Evolutionary conservation across 2,329 filamentous ascomycete genomes (phyloP), one percentile per base, ranked within the genome.

Genomic region (Alternaria arborescens): DNA sequence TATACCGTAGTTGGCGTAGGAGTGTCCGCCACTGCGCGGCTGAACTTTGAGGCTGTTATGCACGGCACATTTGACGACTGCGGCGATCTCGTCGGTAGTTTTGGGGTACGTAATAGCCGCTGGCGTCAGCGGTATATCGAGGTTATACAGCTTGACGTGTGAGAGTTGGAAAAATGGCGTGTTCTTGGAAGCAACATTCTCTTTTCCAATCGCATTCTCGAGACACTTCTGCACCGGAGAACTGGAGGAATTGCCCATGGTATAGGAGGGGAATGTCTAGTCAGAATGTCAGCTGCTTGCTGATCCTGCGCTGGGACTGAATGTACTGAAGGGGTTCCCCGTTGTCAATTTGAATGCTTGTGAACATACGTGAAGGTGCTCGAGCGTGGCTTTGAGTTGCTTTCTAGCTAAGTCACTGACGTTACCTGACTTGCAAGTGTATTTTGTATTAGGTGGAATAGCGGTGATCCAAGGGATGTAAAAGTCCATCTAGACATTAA

Each of bases 11-110:
- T 83, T 83, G 0, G 78, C 88, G 61, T 88, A 90, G 0, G 87
- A 89, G 66, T 90, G 88, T 0, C 88, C 88, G 4, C 88, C 88
- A 2, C 86, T 87, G 46, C 83, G 84, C n/a, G 88, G 83, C 70
- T 89, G 87, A 0, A 90, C 86, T 61, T 85, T 84, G 40, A 86
- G 71, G 6, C 78, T 79, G 61, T 82, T 80, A 10, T 82, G 68
- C 0, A 75, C 80, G 1, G 87, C 88, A 66, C 88, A 90, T 64
- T 85, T 85, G 42, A 90, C 81, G 16, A 87, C 84, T 1, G 72
- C 82, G 1, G 86, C 81, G 3, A 89, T 83, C 44, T 89, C 84
- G 4, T 84, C 72, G 1, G 82, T 77, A 0, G 76, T 84, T 20
- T 80, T 72, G 0, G 88, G 88, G 28, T 86, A 82, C 2, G 87